Percentiles rank a stretch among this genome's conserved stretches.
Conservation (phyloP, 2,329 filamentous ascomycete genomes). For the Cladosporium sp. region DNA sequence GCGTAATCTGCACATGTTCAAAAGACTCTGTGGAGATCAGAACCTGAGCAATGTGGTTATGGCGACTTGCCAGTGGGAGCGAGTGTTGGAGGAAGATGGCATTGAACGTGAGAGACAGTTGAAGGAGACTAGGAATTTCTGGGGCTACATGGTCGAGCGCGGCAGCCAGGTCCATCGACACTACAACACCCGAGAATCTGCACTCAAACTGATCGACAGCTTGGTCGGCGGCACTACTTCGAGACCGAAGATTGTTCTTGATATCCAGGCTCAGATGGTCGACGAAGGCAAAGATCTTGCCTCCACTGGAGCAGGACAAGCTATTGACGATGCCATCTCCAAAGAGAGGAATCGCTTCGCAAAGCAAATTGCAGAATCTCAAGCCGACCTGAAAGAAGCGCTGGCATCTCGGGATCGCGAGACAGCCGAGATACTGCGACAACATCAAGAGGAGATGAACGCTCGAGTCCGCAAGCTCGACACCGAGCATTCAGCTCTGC, state of each 20-base stretch:
- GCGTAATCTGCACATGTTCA: slow-evolving; percentile 48
- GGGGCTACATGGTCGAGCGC: slow-evolving; percentile 26
- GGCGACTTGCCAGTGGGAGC: slow-evolving; percentile 47
- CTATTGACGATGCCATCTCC: slow-evolving; percentile 8
- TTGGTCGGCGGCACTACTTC: slow-evolving; percentile 15
- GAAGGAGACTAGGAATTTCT: slow-evolving; percentile 26
- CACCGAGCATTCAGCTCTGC: slow-evolving; percentile 16
- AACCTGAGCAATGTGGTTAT: slow-evolving; percentile 44
- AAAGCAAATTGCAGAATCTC: slow-evolving; percentile 12
- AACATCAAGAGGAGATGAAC: slow-evolving; percentile 18
- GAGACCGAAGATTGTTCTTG: slow-evolving; percentile 19
- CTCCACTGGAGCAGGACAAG: slow-evolving; percentile 26
- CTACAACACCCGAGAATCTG: slow-evolving; percentile 22
- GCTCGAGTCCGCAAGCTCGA: slow-evolving; percentile 15
- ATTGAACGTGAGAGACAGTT: slow-evolving; percentile 26
- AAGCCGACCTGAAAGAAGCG: slow-evolving; percentile 13
- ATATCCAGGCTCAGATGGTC: slow-evolving; percentile 29
- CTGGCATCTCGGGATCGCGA: slow-evolving; percentile 9
- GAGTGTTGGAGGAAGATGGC: slow-evolving; percentile 20
- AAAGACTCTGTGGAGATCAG: slow-evolving; percentile 45
- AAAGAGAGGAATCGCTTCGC: slow-evolving; percentile 11
- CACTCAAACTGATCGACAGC: slow-evolving; percentile 23
- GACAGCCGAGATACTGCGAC: slow-evolving; percentile 10
- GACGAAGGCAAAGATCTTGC: slow-evolving; percentile 25
- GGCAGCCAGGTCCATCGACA: slow-evolving; percentile 23